A percentile compares a stretch with the other conserved stretches of the same genome.
Evolutionary conservation across 202 grass and related monocot genomes (phyloP).

Genomic region (Elaeis oleifera): DNA sequence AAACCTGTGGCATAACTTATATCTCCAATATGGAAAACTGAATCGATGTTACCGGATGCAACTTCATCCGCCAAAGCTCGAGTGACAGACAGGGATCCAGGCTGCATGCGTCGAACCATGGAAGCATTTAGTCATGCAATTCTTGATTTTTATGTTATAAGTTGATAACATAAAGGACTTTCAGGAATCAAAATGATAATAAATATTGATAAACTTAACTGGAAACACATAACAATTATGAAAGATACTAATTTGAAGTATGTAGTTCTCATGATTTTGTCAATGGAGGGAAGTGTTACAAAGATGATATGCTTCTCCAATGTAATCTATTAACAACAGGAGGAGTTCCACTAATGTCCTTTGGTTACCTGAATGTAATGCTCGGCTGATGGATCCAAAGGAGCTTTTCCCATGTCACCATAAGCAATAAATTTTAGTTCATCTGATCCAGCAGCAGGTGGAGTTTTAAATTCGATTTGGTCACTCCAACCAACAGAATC

Average conservation of each 20-base stretch:
- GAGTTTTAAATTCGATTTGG: slow-evolving; percentile 42
- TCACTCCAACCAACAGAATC: slow-evolving; percentile 73
- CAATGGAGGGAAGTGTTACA: too few species aligned
- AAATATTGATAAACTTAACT: too few species aligned
- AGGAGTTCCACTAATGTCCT: too few species aligned
- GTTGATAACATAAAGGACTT: too few species aligned
- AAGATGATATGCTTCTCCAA: background rate
- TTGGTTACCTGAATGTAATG: slow-evolving; percentile 72
- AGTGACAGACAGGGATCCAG: slow-evolving; percentile 58
- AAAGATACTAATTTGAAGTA: too few species aligned
- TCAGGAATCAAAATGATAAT: too few species aligned
- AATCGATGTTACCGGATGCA: slow-evolving; percentile 38
- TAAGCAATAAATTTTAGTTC: slow-evolving; percentile 49
- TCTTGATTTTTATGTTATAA: too few species aligned
- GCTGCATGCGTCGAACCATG: slow-evolving; percentile 29
- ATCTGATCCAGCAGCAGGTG: slow-evolving; percentile 52
- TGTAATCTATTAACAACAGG: too few species aligned
- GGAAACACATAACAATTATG: too few species aligned
- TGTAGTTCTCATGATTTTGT: too few species aligned
- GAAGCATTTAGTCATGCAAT: too few species aligned
- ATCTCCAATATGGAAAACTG: slow-evolving; percentile 83
- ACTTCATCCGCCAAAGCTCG: slow-evolving; percentile 44
- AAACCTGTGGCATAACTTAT: slow-evolving; percentile 87
- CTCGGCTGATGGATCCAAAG: slow-evolving; percentile 62
- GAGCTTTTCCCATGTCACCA: slow-evolving; percentile 96